phyloP scores from a whole-genome alignment of 228 moss, liverwort and hornwort genomes.

The Sphagnum magellanicum region DNA sequence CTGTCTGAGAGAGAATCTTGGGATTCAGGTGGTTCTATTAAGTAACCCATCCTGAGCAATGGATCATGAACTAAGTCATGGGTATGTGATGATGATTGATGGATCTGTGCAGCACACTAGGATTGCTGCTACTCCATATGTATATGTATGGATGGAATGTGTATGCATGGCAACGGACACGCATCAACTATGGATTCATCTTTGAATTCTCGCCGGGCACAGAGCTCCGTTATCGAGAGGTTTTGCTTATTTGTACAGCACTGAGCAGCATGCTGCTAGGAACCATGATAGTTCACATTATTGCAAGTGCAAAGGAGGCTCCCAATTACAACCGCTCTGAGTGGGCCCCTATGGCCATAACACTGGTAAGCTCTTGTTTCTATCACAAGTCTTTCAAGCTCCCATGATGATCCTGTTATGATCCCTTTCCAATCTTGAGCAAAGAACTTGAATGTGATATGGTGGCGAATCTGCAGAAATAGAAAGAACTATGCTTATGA shows the following conservation, averaged over 20 bases:
- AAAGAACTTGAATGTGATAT: background rate
- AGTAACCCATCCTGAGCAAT: background rate
- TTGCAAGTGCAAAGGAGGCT: conserved; percentile 32
- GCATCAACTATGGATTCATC: conserved; percentile 74
- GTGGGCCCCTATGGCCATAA: conserved; percentile 24
- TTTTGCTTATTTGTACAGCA: conserved; percentile 51
- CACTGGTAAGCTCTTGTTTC: conserved; percentile 23
- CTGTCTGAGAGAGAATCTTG: background rate
- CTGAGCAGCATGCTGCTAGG: conserved; percentile 51
- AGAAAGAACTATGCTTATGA: background rate
- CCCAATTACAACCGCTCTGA: conserved; percentile 23
- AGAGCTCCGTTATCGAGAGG: conserved; percentile 63
- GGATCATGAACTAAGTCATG: background rate
- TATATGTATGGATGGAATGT: conserved; percentile 77
- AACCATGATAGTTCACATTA: conserved; percentile 52
- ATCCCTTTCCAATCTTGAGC: background rate
- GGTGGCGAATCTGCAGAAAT: too few relatives aligned
- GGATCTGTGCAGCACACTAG: conserved; percentile 25
- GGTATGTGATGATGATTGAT: background rate
- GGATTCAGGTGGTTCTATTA: background rate
- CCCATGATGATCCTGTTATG: background rate
- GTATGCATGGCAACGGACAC: conserved; percentile 59
- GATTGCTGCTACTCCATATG: conserved; percentile 66
- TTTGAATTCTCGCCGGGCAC: conserved; percentile 68
- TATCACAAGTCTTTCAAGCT: background rate